Percentiles rank a stretch among this genome's conserved stretches.
phyloP scores from a whole-genome alignment of 2,329 filamentous ascomycete species.

The Xylariaceae sp. region DNA sequence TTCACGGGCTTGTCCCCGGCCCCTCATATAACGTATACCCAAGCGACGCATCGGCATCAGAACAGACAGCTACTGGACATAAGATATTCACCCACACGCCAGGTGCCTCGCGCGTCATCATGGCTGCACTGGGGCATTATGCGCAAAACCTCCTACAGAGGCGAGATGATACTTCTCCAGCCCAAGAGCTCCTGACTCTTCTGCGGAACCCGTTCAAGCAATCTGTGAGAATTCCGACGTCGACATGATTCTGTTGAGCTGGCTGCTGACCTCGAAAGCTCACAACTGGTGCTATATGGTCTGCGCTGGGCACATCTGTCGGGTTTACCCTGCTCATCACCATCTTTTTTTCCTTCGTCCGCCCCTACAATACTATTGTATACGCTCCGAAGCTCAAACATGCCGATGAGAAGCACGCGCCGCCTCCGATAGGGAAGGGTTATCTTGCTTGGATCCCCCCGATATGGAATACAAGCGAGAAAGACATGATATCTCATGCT shows the following conservation, averaged over 20 bases:
- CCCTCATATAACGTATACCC: too few species aligned
- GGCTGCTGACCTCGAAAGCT: conserved; percentile 26
- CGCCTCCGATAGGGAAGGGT: conserved; percentile 79
- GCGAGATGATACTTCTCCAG: conserved; percentile 22
- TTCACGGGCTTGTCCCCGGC: too few species aligned
- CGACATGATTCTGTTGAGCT: not conserved
- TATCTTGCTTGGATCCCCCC: conserved; percentile 81
- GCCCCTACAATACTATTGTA: conserved; percentile 84
- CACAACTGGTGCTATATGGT: conserved; percentile 57
- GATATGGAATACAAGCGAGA: conserved; percentile 69
- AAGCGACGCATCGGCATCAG: too few species aligned
- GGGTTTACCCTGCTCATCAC: conserved; percentile 67
- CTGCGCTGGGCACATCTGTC: conserved; percentile 73
- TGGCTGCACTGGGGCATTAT: conserved; percentile 11
- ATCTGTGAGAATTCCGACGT: conserved; percentile 27
- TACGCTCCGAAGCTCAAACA: conserved; percentile 93
- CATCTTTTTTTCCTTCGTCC: conserved; percentile 76
- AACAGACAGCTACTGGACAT: too few species aligned
- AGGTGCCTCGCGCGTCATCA: conserved; percentile 7
- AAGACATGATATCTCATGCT: conserved; percentile 68
- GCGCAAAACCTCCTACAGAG: conserved; percentile 8
- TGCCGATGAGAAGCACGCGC: conserved; percentile 81
- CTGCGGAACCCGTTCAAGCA: conserved; percentile 43
- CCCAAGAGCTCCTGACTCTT: conserved; percentile 38
- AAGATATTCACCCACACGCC: too few species aligned